Evolutionary conservation across 2,329 filamentous ascomycete species (phyloP).

Genomic region (Monosporascus sp.): DNA sequence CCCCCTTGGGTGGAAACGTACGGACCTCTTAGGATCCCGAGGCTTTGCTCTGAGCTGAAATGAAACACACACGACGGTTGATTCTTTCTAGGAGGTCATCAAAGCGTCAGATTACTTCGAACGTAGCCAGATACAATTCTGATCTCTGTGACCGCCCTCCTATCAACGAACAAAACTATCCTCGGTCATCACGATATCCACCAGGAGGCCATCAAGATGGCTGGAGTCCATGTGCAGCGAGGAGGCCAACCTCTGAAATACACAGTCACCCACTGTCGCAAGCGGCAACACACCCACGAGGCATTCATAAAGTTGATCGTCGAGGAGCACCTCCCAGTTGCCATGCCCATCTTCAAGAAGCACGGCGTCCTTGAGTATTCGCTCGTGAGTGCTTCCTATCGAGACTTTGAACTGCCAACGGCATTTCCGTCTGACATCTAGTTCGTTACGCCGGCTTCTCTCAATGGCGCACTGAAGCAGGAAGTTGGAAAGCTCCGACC

Average conservation of each 20-base stretch:
- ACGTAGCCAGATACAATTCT: too few species aligned
- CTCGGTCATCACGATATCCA: too few species aligned
- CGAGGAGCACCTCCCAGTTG: conserved; percentile 22
- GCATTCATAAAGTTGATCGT: conserved; percentile 26
- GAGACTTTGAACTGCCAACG: not conserved
- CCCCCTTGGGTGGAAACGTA: too few species aligned
- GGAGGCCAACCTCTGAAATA: conserved; percentile 13
- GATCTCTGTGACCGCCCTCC: too few species aligned
- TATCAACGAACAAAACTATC: too few species aligned
- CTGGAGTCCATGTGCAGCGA: too few species aligned
- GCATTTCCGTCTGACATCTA: conserved; percentile 6
- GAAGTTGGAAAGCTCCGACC: conserved; percentile 9
- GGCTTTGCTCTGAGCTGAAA: too few species aligned
- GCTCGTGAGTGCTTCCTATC: conserved; percentile 14
- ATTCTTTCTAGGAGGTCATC: too few species aligned
- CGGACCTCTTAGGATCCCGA: too few species aligned
- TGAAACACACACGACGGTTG: too few species aligned
- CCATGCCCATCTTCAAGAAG: conserved; percentile 22
- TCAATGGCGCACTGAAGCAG: conserved; percentile 15
- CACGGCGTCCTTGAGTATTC: conserved; percentile 18
- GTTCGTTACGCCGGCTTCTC: conserved; percentile 16
- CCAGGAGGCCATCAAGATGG: too few species aligned
- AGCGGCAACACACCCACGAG: conserved; percentile 23
- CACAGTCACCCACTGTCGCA: conserved; percentile 24
- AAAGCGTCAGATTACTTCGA: too few species aligned